phyloP scores from a whole-genome alignment of 139 green algal genomes.

The Asterochloris erici region DNA sequence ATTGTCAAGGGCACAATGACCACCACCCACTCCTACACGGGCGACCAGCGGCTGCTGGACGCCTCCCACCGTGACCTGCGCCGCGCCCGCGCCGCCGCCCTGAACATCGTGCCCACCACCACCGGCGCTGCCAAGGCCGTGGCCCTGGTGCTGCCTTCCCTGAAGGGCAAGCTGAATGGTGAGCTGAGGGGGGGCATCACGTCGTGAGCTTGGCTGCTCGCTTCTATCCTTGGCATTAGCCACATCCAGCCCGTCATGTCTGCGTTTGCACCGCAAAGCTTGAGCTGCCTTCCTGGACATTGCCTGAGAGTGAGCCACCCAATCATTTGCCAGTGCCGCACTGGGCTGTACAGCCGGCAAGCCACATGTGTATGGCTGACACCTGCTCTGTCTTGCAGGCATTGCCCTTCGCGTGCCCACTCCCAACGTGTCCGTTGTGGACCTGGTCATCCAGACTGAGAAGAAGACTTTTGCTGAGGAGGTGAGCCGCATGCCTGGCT shows the following conservation, averaged over 20 bases:
- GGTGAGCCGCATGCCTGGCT: constrained; percentile 68
- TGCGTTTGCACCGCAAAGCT: not conserved
- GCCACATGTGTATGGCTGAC: no score
- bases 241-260: not conserved
- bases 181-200: not conserved
- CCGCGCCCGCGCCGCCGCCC: constrained; percentile 90
- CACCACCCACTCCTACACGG: constrained; percentile 99
- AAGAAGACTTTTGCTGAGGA: constrained; percentile 99
- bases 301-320: no score
- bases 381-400: constrained; percentile 34
- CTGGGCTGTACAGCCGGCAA: no score
- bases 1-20: constrained; percentile 99
- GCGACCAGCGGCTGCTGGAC: constrained; percentile 98
- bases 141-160: constrained; percentile 86
- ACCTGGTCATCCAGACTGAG: constrained; percentile 96
- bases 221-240: not conserved
- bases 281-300: not conserved
- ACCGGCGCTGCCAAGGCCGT: constrained; percentile 99
- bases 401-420: constrained; percentile 99
- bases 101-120: constrained; percentile 99
- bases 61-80: constrained; percentile 96
- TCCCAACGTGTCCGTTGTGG: constrained; percentile 97
- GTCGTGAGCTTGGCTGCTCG: not conserved
- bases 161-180: constrained; percentile 95
- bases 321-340: no score